Evolutionary conservation across 345 rosid species (phyloP).

Genomic region (Linum lewisii): DNA sequence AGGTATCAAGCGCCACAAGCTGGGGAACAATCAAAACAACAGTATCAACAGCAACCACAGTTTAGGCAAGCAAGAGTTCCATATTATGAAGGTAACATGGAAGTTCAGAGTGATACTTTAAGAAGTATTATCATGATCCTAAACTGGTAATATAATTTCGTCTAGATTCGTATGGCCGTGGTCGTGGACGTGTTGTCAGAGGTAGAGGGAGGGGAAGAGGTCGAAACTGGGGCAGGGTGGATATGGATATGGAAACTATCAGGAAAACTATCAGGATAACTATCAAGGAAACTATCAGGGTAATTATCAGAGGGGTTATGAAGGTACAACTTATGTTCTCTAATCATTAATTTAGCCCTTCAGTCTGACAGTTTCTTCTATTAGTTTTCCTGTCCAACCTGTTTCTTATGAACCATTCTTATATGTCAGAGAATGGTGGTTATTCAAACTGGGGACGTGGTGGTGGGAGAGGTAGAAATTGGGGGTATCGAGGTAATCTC

Average conservation of each 20-base stretch:
- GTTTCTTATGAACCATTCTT: neutral
- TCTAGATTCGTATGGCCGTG: conserved; percentile 38
- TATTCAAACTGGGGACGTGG: conserved; percentile 35
- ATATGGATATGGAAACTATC: conserved; percentile 38
- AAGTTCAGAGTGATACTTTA: conserved; percentile 2
- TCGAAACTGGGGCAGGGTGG: conserved; percentile 27
- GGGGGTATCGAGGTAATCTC: conserved; percentile 41
- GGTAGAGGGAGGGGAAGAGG: conserved; percentile 39
- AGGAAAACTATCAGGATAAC: conserved; percentile 14
- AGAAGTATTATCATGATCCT: neutral
- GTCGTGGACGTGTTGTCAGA: conserved; percentile 33
- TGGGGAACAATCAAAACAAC: conserved; percentile 49
- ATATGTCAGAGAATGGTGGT: conserved; percentile 33
- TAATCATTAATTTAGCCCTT: neutral
- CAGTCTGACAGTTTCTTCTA: neutral
- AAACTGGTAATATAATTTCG: conserved; percentile 2
- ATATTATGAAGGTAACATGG: conserved; percentile 56
- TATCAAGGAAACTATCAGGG: neutral
- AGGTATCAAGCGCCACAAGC: conserved; percentile 82
- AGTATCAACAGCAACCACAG: conserved; percentile 27
- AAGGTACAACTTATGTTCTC: neutral
- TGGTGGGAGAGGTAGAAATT: conserved; percentile 36
- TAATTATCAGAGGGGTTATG: neutral
- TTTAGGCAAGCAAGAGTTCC: conserved; percentile 37
- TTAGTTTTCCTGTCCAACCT: neutral